A percentile compares a stretch with the other conserved stretches of the same genome.
Evolutionary conservation across 2,329 filamentous ascomycete genomes (phyloP).

Genomic region (Aureobasidium sp.): DNA sequence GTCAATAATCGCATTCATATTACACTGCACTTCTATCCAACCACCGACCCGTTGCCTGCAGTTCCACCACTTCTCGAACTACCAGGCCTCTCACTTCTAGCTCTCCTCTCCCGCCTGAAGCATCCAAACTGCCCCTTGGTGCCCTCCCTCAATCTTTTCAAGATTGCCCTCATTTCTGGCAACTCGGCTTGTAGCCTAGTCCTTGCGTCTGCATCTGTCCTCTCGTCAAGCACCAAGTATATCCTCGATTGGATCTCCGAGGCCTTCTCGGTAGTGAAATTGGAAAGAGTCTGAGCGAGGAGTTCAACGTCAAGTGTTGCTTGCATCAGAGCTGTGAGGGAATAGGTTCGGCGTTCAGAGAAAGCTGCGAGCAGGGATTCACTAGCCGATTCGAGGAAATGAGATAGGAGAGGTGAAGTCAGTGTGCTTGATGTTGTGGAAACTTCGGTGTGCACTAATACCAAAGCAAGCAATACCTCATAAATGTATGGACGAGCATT

Average conservation of each 20-base stretch:
- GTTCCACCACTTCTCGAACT: conserved; percentile 9
- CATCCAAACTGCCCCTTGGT: conserved; percentile 70
- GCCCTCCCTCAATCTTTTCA: conserved; percentile 76
- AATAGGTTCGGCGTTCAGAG: conserved; percentile 53
- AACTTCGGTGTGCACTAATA: conserved; percentile 74
- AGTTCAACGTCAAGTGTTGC: conserved; percentile 97
- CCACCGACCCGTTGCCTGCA: neutral
- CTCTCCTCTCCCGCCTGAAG: conserved; percentile 23
- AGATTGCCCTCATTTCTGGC: conserved; percentile 76
- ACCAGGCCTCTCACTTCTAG: conserved; percentile 14
- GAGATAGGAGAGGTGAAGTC: conserved; percentile 73
- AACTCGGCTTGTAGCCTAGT: conserved; percentile 75
- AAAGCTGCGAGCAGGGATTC: conserved; percentile 77
- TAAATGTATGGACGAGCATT: conserved; percentile 87
- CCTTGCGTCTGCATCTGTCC: conserved; percentile 82
- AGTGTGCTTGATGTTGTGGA: conserved; percentile 56
- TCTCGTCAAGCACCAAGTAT: conserved; percentile 81
- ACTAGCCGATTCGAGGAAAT: conserved; percentile 76
- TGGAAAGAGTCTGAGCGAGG: conserved; percentile 82
- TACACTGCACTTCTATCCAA: neutral
- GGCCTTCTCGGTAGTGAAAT: conserved; percentile 80
- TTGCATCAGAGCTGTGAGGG: conserved; percentile 81
- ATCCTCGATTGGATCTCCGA: conserved; percentile 79
- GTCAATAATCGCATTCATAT: neutral
- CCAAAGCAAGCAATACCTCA: conserved; percentile 72